Conservation (phyloP, 768 basidiomycete species). For the Naganishia vishniacii region DNA sequence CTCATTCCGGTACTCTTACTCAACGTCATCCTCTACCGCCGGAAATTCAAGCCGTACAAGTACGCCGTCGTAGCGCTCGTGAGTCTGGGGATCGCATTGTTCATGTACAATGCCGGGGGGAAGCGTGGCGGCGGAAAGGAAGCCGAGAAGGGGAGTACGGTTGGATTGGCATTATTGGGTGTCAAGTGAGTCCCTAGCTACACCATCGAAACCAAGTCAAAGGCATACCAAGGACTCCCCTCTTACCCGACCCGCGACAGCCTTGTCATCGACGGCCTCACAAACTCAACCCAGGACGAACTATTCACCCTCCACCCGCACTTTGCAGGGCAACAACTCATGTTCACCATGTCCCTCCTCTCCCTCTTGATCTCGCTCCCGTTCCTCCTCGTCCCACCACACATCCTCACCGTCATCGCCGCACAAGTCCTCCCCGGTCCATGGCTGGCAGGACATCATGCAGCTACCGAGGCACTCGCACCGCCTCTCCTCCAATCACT, state of each 20-base stretch:
- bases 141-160: slow-evolving; percentile 52
- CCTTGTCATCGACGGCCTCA: slow-evolving; percentile 82
- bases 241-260: slow-evolving; percentile 51
- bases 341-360: slow-evolving; percentile 95
- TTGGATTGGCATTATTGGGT: slow-evolving; percentile 50
- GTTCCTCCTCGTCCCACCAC: slow-evolving; percentile 60
- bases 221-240: neutral
- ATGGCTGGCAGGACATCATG: slow-evolving; percentile 22
- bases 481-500: slow-evolving; percentile 22
- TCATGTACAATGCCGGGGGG: slow-evolving; percentile 66
- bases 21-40: slow-evolving; percentile 91
- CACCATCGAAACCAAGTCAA: slow-evolving; percentile 45
- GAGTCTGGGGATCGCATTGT: slow-evolving; percentile 81
- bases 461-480: slow-evolving; percentile 24
- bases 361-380: slow-evolving; percentile 67
- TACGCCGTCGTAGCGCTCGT: slow-evolving; percentile 93
- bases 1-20: slow-evolving; percentile 91
- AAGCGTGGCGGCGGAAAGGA: slow-evolving; percentile 22
- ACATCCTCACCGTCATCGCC: slow-evolving; percentile 50
- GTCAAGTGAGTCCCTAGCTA: slow-evolving; percentile 52
- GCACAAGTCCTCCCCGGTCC: slow-evolving; percentile 20
- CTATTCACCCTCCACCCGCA: slow-evolving; percentile 72
- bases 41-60: slow-evolving; percentile 86
- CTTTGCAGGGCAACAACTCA: slow-evolving; percentile 90
- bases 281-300: slow-evolving; percentile 95